phyloP scores from a whole-genome alignment of 148 eudicot genomes.

The Camellia sinensis region DNA sequence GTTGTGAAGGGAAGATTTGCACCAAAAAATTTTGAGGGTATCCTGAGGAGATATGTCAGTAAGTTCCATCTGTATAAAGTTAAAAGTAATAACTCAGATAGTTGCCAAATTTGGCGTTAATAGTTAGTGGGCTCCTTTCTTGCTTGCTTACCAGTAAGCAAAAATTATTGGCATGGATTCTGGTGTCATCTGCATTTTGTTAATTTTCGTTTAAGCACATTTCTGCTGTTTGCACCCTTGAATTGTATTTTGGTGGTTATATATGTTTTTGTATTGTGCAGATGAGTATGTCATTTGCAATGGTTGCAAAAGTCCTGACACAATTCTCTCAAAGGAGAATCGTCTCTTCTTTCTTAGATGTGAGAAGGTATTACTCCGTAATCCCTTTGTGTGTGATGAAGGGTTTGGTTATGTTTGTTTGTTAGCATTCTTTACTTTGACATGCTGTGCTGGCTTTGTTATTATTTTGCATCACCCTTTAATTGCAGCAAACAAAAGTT shows the following conservation, averaged over 20 bases:
- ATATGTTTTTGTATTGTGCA: conserved; percentile 16
- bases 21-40: conserved; percentile 91
- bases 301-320: conserved; percentile 98
- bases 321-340: conserved; percentile 87
- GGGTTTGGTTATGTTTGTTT: not conserved
- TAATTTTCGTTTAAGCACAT: not conserved
- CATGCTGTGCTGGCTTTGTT: not conserved
- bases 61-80: conserved; percentile 39
- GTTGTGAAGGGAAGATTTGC: conserved; percentile 96
- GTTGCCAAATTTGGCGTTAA: not conserved
- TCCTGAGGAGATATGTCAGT: conserved; percentile 87
- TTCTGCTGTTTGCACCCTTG: not conserved
- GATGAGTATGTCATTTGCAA: conserved; percentile 97
- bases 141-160: not conserved
- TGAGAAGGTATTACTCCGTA: conserved; percentile 65
- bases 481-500: not conserved
- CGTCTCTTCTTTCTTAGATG: conserved; percentile 93
- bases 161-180: not conserved
- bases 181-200: not conserved
- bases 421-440: not conserved
- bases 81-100: not conserved
- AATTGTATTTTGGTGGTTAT: not conserved
- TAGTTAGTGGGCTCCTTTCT: not conserved
- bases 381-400: not conserved
- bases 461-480: not conserved